A percentile compares a stretch with the other conserved stretches of the same genome.
Evolutionary conservation across 495 filamentous ascomycete species (phyloP).

Genomic region (Antarctomyces pellizariae): DNA sequence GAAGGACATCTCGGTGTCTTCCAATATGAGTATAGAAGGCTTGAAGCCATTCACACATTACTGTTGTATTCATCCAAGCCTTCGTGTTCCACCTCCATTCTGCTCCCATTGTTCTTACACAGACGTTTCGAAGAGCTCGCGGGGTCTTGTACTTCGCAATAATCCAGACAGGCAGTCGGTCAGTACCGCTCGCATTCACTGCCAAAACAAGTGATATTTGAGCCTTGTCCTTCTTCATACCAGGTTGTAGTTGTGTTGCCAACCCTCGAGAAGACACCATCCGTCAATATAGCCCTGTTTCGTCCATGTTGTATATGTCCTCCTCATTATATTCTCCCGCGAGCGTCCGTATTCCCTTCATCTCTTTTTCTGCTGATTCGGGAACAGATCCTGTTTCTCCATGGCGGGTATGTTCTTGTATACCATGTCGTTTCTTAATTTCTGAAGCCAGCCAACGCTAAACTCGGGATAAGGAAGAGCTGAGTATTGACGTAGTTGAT

Average conservation of each 20-base stretch:
- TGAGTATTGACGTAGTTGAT: constrained; percentile 7
- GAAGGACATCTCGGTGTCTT: constrained; percentile 8
- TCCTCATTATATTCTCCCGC: constrained; percentile 7
- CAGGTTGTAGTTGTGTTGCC: constrained; percentile 3
- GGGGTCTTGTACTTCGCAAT: constrained; percentile 13
- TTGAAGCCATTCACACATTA: constrained; percentile 8
- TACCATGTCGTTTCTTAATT: constrained; percentile 10
- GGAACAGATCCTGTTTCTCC: constrained; percentile 6
- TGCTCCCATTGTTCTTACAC: constrained; percentile 8
- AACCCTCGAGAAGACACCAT: constrained; percentile 8
- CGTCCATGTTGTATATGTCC: constrained; percentile 15
- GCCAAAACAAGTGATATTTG: constrained; percentile 8
- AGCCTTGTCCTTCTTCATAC: constrained; percentile 8
- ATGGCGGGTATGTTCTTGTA: constrained; percentile 3
- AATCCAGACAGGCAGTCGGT: constrained; percentile 11
- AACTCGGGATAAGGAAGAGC: constrained; percentile 8
- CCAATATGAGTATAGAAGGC: constrained; percentile 10
- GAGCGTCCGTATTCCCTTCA: constrained; percentile 7
- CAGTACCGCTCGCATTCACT: constrained; percentile 8
- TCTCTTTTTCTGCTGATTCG: constrained; percentile 1
- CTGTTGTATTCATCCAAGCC: constrained; percentile 8
- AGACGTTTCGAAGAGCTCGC: constrained; percentile 5
- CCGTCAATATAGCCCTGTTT: constrained; percentile 13
- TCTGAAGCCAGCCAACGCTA: constrained; percentile 10
- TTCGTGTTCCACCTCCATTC: constrained; percentile 8